Evolutionary conservation across 768 basidiomycete species (phyloP).

Genomic region (Phlebiopsis gigantea): DNA sequence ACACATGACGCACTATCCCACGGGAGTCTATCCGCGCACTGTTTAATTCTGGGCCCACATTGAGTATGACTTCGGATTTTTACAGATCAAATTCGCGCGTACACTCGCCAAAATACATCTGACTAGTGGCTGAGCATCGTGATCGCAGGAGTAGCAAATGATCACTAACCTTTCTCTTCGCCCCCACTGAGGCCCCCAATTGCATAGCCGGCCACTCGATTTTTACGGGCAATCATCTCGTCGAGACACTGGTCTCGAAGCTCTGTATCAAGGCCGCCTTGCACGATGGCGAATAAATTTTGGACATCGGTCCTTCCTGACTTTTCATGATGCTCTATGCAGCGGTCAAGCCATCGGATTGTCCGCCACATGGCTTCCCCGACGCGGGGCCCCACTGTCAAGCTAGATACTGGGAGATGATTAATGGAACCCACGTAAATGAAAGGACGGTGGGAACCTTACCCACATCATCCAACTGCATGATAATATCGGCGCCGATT

Average conservation of each 20-base stretch:
- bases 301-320: slow-evolving; percentile 63
- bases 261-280: slow-evolving; percentile 72
- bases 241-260: slow-evolving; percentile 74
- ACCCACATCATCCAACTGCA: slow-evolving; percentile 94
- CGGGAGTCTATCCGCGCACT: slow-evolving; percentile 76
- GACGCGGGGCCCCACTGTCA: slow-evolving; percentile 77
- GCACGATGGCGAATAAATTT: slow-evolving; percentile 89
- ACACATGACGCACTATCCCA: slow-evolving; percentile 54
- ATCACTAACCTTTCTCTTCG: slow-evolving; percentile 72
- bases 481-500: slow-evolving; percentile 91
- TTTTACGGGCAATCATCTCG: slow-evolving; percentile 74
- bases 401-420: slow-evolving; percentile 56
- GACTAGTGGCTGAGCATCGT: neutral
- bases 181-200: slow-evolving; percentile 90
- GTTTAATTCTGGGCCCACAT: slow-evolving; percentile 55
- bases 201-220: slow-evolving; percentile 83
- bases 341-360: slow-evolving; percentile 86
- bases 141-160: neutral
- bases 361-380: slow-evolving; percentile 87
- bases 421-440: neutral
- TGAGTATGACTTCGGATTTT: no score
- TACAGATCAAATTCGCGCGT: no score
- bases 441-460: slow-evolving; percentile 22
- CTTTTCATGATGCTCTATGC: slow-evolving; percentile 67
- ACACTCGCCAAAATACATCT: slow-evolving; percentile 89